Conservation (phyloP, 176 grass and related monocot species). For the Rhipidocladum racemiflorum region DNA sequence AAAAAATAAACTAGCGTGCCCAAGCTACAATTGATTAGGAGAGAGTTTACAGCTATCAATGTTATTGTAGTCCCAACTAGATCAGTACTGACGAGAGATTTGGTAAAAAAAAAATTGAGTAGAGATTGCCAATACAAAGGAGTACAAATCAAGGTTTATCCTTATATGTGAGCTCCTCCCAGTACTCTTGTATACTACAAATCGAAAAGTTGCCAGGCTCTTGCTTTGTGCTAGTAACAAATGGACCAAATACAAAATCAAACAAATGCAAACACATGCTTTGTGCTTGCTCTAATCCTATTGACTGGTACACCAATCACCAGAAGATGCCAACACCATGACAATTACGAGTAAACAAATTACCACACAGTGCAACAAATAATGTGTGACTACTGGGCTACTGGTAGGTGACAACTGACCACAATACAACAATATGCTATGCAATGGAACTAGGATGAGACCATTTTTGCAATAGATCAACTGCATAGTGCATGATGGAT, state of each 20-base stretch:
- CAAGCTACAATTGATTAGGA: background rate
- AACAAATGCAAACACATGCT: background rate
- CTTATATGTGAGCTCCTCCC: background rate
- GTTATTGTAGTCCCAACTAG: background rate
- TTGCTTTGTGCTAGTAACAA: background rate
- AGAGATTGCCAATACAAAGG: background rate
- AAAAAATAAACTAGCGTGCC: background rate
- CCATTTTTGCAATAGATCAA: background rate
- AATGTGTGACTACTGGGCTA: background rate
- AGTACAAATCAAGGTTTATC: background rate
- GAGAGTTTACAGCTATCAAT: background rate
- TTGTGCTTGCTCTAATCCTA: background rate
- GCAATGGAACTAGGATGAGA: background rate
- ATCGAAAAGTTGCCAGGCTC: background rate
- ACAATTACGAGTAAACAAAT: background rate
- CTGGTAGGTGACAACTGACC: background rate
- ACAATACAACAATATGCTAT: background rate
- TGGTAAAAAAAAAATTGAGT: background rate
- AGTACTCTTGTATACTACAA: background rate
- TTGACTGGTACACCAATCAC: background rate
- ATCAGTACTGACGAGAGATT: background rate
- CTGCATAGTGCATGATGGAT: background rate
- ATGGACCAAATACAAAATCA: background rate
- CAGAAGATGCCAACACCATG: background rate
- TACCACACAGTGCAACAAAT: background rate